Base-by-base conservation (phyloP, 352 stramenopile species). In the Phytophthora quininea region DNA sequence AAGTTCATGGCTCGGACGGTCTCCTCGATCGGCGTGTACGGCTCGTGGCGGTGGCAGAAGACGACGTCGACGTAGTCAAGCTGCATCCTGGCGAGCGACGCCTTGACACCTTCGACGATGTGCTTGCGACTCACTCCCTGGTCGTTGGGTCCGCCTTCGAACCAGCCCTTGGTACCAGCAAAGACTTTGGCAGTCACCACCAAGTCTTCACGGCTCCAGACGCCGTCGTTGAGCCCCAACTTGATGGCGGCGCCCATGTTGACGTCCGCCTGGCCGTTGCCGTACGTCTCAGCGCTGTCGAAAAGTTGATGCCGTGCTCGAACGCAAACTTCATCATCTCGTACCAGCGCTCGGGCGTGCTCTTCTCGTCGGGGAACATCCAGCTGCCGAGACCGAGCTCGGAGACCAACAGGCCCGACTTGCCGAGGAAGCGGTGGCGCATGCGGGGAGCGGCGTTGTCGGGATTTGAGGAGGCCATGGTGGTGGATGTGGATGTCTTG, bases 101-200 rank as follows among this genome's bases (percentile, higher is more conserved):
- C 58, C 37, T 82, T 84, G 29, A 71, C 67, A 32, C 80, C 79
- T 24, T 87, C 76, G 9, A 82, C 68, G 56, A 92, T 76, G 48
- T 85, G 66, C 62, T 82, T 86, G 33, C 76, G 68, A 38, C 68
- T 81, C 14, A 80, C 45, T 29, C 75, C 67, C 15, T 73, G 33
- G 24, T 58, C 52, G 40, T 80, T 84, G 3, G 69, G 74, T 2
- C 71, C 67, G 33, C n/a, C 45, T 29, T 15, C 27, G 31, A 14
- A n/a, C 24, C 48, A 67, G 14, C 32, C 47, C 37, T 64, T 67
- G 37, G 46, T 35, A 14, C 74, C 74, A 4, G 74, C 50, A 30
- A 65, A 73, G 37, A 88, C 61, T 55, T 88, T 88, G 29, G 78
- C 88, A 1, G 65, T 70, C 46, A 88, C 48, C 5, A 88, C 64